These are phyloP conservation scores for Eucalyptus sideroxylon DNA, from an alignment of 345 rosid species.

Conservation along the genomic window DNA sequence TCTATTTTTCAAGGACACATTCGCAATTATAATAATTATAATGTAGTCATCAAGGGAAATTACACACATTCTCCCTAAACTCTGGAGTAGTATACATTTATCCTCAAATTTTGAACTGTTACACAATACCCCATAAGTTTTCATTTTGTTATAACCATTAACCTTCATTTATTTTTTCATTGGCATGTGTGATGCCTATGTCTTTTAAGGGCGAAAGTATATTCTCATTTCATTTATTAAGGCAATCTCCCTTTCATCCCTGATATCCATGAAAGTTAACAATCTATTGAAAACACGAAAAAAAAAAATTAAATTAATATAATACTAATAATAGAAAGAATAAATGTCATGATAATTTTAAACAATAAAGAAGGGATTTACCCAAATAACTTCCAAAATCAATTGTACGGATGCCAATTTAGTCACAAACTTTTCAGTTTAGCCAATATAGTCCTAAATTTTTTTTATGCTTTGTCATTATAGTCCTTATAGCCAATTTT, in stretches of 20 bases:
- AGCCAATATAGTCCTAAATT: fast-evolving
- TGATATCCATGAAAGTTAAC: background rate
- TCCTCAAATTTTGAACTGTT: background rate
- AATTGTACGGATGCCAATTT: fast-evolving
- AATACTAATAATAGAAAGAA: background rate
- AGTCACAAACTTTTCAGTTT: fast-evolving
- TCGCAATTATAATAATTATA: background rate
- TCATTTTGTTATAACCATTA: background rate
- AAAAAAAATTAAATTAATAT: background rate
- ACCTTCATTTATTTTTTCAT: background rate
- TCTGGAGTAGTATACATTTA: background rate
- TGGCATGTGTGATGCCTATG: background rate
- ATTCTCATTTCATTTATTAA: background rate
- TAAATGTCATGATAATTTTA: background rate
- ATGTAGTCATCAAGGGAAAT: background rate
- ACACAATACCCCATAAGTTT: background rate
- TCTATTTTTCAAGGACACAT: background rate
- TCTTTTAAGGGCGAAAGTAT: background rate
- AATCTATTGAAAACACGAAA: background rate
- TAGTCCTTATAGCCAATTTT: too few relatives aligned
- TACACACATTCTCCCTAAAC: background rate
- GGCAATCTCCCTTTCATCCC: background rate
- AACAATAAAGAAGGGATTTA: background rate
- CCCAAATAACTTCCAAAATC: background rate
- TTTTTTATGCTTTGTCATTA: background rate